Base-by-base conservation (phyloP, 2,329 filamentous ascomycete species). In the Fusarium secorum region DNA sequence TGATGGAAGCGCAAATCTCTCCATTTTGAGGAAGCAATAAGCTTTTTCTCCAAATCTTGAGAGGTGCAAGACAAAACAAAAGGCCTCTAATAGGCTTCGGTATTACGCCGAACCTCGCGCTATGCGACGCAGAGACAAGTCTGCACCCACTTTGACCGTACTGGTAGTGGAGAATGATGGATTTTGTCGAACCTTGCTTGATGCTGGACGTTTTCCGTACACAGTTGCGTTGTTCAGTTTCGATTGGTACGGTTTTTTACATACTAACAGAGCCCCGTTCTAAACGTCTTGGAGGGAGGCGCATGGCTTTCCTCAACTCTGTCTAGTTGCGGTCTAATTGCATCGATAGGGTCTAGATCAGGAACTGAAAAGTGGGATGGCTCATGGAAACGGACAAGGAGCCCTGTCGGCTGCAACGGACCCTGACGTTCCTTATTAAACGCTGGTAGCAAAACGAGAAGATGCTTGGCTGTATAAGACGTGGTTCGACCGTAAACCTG, bases 171-270 rank as follows among this genome's bases (percentile, higher is more conserved):
- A 38, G 36, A 54, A 35, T 22, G 35, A 38, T 30, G 44, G 20
- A 30, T 26, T 46, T 28, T 32, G 28, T 49, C 20, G 15, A 36
- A 38, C n/a, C 30, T 32, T 45, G 36, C 18, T 26, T 30, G 35
- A 20, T 26, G 28, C 36, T 55, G 30, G 33, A 59, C 52, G 32
- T 41, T 38, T 48, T 35, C 38, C n/a, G 48, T 32, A 28, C 36
- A 42, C 14, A 54, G 48, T 33, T 30, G 26, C 14, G 42, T 51
- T 41, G 24, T 20, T 51, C 45, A 38, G 38, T 56, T 67, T 56
- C 33, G 32, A 72, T 75, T 72, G 64, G 72, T 64, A 74, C 73
- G 68, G 53, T 67, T 67, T 70, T 58, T 39, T 52, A 72, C n/a
- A n/a, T n/a, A n/a, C 68, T 63, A 49, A 24, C 17, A 26, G 20